Conservation (phyloP, 1,139 yeast species). For the Kurtzmaniella quercitrusa region DNA sequence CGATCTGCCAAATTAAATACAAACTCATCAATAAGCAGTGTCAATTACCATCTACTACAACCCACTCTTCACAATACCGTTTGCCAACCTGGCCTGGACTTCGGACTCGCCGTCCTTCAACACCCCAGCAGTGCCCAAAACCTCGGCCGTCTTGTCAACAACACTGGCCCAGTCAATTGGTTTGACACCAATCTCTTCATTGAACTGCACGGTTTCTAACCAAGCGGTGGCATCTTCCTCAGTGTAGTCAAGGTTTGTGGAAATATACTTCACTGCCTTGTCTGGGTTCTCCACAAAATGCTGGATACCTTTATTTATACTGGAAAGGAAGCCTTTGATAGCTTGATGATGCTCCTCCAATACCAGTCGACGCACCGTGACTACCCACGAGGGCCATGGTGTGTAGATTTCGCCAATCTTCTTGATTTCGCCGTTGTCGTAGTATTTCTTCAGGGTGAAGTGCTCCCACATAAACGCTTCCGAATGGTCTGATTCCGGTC, state of each 20-base stretch:
- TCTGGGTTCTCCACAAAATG: slow-evolving; percentile 58
- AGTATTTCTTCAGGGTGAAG: slow-evolving; percentile 82
- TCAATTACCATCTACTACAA: background rate
- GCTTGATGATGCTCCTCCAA: slow-evolving; percentile 21
- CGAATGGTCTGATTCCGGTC: slow-evolving; percentile 32
- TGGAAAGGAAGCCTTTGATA: slow-evolving; percentile 42
- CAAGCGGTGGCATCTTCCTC: slow-evolving; percentile 74
- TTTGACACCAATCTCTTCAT: slow-evolving; percentile 35
- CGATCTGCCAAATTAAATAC: no score
- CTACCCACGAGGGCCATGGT: slow-evolving; percentile 96
- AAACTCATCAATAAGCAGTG: no score
- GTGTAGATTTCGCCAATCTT: slow-evolving; percentile 84
- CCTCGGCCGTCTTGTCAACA: slow-evolving; percentile 53
- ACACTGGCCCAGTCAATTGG: slow-evolving; percentile 48
- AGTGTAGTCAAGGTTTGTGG: slow-evolving; percentile 67
- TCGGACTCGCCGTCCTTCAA: slow-evolving; percentile 33
- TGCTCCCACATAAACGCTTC: slow-evolving; percentile 97
- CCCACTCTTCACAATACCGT: slow-evolving; percentile 17
- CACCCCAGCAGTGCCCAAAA: slow-evolving; percentile 63
- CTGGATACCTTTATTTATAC: slow-evolving; percentile 62
- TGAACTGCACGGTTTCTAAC: slow-evolving; percentile 72
- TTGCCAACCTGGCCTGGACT: slow-evolving; percentile 25
- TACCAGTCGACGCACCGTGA: slow-evolving; percentile 46
- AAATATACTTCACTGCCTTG: slow-evolving; percentile 65
- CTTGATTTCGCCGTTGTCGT: slow-evolving; percentile 74